Evolutionary conservation across 108 stramenopile genomes (phyloP).

Genomic region (Parietichytrium sp.): DNA sequence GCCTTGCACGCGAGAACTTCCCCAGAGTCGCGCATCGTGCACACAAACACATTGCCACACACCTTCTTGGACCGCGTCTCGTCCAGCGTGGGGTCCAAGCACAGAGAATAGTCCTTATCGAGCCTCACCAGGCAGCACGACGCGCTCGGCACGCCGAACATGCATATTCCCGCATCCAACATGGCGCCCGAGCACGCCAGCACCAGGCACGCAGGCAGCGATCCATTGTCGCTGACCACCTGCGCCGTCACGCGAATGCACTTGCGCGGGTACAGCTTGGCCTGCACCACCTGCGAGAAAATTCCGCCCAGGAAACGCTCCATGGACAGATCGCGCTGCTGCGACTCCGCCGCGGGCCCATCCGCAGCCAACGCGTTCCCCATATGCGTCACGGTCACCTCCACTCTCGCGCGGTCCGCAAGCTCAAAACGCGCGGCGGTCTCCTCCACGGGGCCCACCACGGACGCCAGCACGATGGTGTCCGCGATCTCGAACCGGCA

Average conservation of each 20-base stretch:
- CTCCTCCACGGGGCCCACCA: slow-evolving; percentile 17
- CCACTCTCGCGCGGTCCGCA: not conserved
- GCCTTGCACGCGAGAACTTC: not conserved
- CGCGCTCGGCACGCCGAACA: slow-evolving; percentile 1
- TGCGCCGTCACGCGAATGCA: not conserved
- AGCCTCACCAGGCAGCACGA: not conserved
- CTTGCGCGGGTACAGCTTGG: not conserved
- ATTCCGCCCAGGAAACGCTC: not conserved
- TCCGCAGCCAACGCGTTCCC: not conserved
- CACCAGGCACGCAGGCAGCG: not conserved
- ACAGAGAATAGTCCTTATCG: not conserved
- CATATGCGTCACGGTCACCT: not conserved
- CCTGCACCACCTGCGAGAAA: not conserved
- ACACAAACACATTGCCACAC: not conserved
- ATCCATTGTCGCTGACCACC: slow-evolving; percentile 1
- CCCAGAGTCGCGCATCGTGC: not conserved
- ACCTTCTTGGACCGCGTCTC: not conserved
- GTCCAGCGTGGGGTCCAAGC: not conserved
- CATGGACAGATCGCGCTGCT: not conserved
- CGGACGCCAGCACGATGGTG: not conserved
- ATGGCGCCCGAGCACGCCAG: slow-evolving; percentile 19
- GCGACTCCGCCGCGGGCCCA: not conserved
- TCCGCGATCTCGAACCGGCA: slow-evolving; percentile 3
- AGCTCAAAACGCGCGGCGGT: not conserved
- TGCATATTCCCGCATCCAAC: not conserved